A percentile compares a stretch with the other conserved stretches of the same genome.
Conservation (phyloP, 192 early-diverging fungal genomes). For the Podila clonocystis region DNA sequence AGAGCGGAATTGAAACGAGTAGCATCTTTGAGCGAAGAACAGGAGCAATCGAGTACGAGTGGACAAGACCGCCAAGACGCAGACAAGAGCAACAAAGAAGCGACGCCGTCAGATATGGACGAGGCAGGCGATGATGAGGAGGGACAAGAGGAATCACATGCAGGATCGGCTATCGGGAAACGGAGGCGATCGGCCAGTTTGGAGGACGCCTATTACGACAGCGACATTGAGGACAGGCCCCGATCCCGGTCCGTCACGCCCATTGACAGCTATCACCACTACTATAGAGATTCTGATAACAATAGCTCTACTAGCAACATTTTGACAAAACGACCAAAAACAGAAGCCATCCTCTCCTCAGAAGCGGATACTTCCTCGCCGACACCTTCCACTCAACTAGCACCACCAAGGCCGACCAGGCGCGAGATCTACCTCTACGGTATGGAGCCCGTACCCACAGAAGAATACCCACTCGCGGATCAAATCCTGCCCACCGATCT, state of each 20-base stretch:
- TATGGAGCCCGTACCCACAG: conserved; percentile 17
- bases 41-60: no score
- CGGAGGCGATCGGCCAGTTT: background rate
- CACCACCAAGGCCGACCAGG: background rate
- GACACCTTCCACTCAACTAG: background rate
- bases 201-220: background rate
- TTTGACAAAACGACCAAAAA: no score
- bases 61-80: background rate
- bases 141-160: no score
- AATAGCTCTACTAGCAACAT: background rate
- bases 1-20: background rate
- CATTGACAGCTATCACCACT: conserved; percentile 34
- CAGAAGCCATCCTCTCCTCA: background rate
- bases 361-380: background rate
- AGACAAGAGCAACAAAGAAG: background rate
- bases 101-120: background rate
- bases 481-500: conserved; percentile 7
- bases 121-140: background rate
- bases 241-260: conserved; percentile 28
- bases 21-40: background rate
- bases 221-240: background rate
- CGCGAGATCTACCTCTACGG: conserved; percentile 18
- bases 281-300: conserved; percentile 3
- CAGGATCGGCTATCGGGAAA: no score
- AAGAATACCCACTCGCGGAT: conserved; percentile 16